phyloP scores from a whole-genome alignment of 176 grass and related monocot genomes.

The Eragrostis nindensis region DNA sequence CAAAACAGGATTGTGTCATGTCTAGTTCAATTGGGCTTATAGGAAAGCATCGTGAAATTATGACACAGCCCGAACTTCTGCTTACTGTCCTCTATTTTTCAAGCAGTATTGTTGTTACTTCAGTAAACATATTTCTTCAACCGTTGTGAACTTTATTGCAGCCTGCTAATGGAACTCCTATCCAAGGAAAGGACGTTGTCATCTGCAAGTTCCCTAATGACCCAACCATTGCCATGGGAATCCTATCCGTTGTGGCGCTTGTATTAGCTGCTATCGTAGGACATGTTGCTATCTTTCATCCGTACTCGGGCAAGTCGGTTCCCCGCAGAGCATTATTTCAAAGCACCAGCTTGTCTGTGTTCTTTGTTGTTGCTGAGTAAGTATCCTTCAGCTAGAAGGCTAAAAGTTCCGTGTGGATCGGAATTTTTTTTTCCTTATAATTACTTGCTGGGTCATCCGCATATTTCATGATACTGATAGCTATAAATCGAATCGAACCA shows the following conservation, averaged over 20 bases:
- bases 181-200: constrained; percentile 57
- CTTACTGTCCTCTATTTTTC: constrained; percentile 4
- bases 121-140: background rate
- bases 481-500: constrained; percentile 12
- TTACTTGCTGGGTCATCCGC: background rate
- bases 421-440: background rate
- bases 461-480: constrained; percentile 5
- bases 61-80: background rate
- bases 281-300: constrained; percentile 59
- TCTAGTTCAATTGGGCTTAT: background rate
- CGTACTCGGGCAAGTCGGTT: constrained; percentile 70
- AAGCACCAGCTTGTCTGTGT: constrained; percentile 63
- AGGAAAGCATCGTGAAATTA: background rate
- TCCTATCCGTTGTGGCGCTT: constrained; percentile 57
- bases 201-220: constrained; percentile 82
- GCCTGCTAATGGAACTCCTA: constrained; percentile 69
- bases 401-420: background rate
- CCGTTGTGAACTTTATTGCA: constrained; percentile 22
- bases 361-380: constrained; percentile 77
- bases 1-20: too few species aligned
- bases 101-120: background rate
- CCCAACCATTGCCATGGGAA: constrained; percentile 62
- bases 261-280: constrained; percentile 46
- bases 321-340: constrained; percentile 55
- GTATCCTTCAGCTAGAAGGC: constrained; percentile 23